phyloP scores from a whole-genome alignment of 2,329 filamentous ascomycete species.

The Camillea tinctor region DNA sequence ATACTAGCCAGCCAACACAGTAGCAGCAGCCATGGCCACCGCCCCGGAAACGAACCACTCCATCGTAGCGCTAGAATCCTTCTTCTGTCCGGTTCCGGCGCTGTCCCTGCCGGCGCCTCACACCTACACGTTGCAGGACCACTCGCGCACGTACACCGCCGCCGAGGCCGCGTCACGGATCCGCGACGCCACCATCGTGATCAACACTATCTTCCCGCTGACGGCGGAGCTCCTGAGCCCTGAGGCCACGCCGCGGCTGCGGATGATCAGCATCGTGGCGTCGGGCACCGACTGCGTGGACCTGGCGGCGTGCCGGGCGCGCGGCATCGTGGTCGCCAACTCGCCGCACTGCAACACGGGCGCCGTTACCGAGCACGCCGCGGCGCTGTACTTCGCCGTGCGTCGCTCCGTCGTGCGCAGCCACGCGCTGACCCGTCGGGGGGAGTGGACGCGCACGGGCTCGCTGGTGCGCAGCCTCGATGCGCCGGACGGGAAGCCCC shows the following conservation, averaged over 20 bases:
- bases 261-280: constrained; percentile 35
- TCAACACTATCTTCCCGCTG: constrained; percentile 35
- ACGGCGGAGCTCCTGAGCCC: constrained; percentile 20
- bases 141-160: constrained; percentile 25
- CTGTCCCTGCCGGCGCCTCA: constrained; percentile 30
- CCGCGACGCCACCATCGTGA: constrained; percentile 36
- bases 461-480: constrained; percentile 24
- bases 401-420: constrained; percentile 36
- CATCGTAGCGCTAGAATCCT: constrained; percentile 36
- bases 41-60: constrained; percentile 25
- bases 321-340: constrained; percentile 37
- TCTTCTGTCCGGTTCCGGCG: constrained; percentile 29
- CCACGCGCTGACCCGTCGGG: constrained; percentile 27
- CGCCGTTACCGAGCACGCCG: constrained; percentile 45
- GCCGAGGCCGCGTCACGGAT: constrained; percentile 31
- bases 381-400: constrained; percentile 43
- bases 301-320: constrained; percentile 31
- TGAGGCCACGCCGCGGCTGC: constrained; percentile 9
- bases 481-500: constrained; percentile 26
- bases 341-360: constrained; percentile 37
- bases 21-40: constrained; percentile 4
- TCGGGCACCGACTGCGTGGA: constrained; percentile 39
- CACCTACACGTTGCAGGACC: constrained; percentile 31
- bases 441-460: constrained; percentile 28
- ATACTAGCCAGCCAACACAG: no score